Percentiles rank a stretch among this genome's conserved stretches.
phyloP scores from a whole-genome alignment of 306 rosid genomes.

The Ziziphus jujuba region DNA sequence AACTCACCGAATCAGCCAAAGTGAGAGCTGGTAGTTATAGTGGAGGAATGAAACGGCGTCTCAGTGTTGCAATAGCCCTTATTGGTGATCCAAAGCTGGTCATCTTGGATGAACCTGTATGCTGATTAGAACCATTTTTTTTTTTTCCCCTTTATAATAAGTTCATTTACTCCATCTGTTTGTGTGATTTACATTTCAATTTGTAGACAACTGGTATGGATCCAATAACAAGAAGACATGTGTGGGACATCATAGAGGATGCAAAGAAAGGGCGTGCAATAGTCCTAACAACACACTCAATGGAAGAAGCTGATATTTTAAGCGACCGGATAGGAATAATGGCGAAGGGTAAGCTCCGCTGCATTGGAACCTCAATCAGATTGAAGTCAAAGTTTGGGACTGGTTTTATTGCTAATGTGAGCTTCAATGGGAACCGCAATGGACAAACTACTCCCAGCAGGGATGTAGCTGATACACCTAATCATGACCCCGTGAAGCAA shows the following conservation, averaged over 20 bases:
- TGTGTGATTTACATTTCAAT: constrained; percentile 24
- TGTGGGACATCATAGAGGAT: constrained; percentile 82
- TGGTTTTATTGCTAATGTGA: constrained; percentile 69
- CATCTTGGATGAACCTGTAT: constrained; percentile 88
- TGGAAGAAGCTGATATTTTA: constrained; percentile 96
- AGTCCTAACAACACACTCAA: constrained; percentile 88
- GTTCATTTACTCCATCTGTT: constrained; percentile 21
- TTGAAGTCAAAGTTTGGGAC: constrained; percentile 83
- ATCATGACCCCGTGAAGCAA: constrained; percentile 61
- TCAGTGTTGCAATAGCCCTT: constrained; percentile 87
- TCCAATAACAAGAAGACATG: constrained; percentile 93
- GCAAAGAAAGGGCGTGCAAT: constrained; percentile 86
- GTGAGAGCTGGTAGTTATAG: constrained; percentile 86
- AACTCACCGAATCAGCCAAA: constrained; percentile 68
- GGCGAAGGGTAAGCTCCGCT: constrained; percentile 90
- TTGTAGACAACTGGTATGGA: constrained; percentile 89
- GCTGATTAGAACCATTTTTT: constrained; percentile 9
- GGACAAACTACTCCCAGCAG: constrained; percentile 41
- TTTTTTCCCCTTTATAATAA: too few relatives aligned
- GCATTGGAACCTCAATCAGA: constrained; percentile 85
- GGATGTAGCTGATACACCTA: constrained; percentile 33
- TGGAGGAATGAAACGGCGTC: constrained; percentile 95
- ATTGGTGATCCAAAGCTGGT: constrained; percentile 84
- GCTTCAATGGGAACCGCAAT: constrained; percentile 43
- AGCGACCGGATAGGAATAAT: constrained; percentile 89